phyloP scores from a whole-genome alignment of 148 eudicot species.

The Rhododendron ferrugineum region DNA sequence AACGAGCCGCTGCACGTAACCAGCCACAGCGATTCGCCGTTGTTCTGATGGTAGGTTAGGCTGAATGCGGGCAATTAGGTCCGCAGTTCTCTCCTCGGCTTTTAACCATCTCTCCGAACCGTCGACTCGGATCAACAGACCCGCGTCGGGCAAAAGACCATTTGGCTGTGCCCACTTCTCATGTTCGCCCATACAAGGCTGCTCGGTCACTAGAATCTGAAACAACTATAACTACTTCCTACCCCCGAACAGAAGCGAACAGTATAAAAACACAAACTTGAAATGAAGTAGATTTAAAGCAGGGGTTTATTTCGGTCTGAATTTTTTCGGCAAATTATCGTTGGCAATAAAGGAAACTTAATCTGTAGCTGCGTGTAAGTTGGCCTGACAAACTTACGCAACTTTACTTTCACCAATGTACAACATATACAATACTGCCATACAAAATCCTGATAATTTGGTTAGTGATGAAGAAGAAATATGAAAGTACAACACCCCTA shows the following conservation, averaged over 20 bases:
- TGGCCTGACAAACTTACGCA: no score
- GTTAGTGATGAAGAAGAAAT: neutral
- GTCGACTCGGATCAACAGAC: slow-evolving; percentile 36
- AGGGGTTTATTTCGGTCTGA: neutral
- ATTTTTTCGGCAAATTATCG: neutral
- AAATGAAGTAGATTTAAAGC: neutral
- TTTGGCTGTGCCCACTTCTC: slow-evolving; percentile 45
- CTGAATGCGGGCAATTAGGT: slow-evolving; percentile 71
- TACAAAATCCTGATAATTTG: neutral
- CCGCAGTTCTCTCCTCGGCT: slow-evolving; percentile 80
- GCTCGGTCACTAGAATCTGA: neutral
- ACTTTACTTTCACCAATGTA: neutral
- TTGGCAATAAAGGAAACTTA: neutral
- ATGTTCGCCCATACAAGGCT: slow-evolving; percentile 35
- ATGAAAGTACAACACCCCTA: neutral
- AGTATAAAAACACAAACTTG: neutral
- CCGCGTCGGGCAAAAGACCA: slow-evolving; percentile 55
- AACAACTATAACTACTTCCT: neutral
- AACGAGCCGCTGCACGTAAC: slow-evolving; percentile 67
- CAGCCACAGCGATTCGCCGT: slow-evolving; percentile 69
- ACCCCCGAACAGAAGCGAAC: neutral
- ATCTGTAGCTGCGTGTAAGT: no score
- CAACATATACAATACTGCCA: no score
- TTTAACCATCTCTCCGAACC: slow-evolving; percentile 57
- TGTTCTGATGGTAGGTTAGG: slow-evolving; percentile 65